phyloP scores from a whole-genome alignment of 169 alveolate species.

The Plasmodium chabaudi region DNA sequence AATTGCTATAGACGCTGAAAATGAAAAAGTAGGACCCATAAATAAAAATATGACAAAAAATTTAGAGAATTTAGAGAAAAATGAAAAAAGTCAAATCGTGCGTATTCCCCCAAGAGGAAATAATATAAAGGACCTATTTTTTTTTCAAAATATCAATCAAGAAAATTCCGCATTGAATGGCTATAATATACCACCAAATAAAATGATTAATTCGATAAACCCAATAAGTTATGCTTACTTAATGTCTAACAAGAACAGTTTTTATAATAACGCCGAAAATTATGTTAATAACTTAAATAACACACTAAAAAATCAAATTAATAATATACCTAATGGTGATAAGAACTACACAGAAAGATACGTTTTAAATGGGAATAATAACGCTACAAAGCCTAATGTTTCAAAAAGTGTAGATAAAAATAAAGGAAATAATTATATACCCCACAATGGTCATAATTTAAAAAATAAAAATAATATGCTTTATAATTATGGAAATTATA shows the following conservation, averaged over 20 bases:
- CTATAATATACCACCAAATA: conserved; percentile 21
- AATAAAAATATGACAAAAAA: conserved; percentile 1
- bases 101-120: neutral
- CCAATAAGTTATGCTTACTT: conserved; percentile 1
- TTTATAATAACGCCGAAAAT: conserved; percentile 7
- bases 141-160: conserved; percentile 3
- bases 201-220: conserved; percentile 18
- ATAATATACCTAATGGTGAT: neutral
- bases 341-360: neutral
- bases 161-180: conserved; percentile 12
- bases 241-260: neutral
- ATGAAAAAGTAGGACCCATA: conserved; percentile 18
- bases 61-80: neutral
- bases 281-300: neutral
- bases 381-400: neutral
- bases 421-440: neutral
- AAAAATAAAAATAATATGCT: conserved; percentile 13
- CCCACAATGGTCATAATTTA: conserved; percentile 1
- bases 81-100: conserved; percentile 4
- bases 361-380: neutral
- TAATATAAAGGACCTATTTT: conserved; percentile 5
- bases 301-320: neutral
- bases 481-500: neutral
- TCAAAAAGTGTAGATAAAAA: conserved; percentile 1
- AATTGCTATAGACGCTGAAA: conserved; percentile 42